Evolutionary conservation across 148 eudicot genomes (phyloP).

Genomic region (Heliosperma pusillum): DNA sequence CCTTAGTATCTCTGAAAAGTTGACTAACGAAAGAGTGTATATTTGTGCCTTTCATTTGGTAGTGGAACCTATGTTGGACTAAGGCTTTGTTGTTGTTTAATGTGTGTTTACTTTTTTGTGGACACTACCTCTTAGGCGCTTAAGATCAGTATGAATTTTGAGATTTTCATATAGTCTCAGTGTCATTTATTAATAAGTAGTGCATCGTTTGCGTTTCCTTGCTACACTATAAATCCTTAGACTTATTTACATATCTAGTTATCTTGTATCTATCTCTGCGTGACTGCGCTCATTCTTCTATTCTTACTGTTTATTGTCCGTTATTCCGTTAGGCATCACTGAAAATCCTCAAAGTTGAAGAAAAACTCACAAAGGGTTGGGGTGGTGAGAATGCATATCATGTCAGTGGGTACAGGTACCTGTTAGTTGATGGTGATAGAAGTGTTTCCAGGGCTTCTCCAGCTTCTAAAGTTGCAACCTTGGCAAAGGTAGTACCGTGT

Average conservation of each 20-base stretch:
- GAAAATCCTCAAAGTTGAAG: conserved; percentile 79
- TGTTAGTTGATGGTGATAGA: conserved; percentile 84
- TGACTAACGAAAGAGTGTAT: too few relatives aligned
- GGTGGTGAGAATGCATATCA: conserved; percentile 99
- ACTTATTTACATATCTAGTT: background rate
- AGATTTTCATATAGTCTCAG: background rate
- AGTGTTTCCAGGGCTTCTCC: conserved; percentile 86
- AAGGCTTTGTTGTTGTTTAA: too few relatives aligned
- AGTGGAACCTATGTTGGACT: too few relatives aligned
- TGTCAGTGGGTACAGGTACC: conserved; percentile 85
- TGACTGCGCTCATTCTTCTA: background rate
- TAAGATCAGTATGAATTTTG: background rate
- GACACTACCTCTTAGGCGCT: background rate
- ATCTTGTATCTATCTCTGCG: background rate
- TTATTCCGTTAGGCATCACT: conserved; percentile 63
- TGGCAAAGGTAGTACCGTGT: conserved; percentile 59
- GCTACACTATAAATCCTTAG: background rate
- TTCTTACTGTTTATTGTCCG: conserved; percentile 18
- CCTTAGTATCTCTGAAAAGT: conserved; percentile 4
- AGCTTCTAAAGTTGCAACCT: conserved; percentile 72
- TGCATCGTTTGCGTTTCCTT: background rate
- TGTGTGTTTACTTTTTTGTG: background rate
- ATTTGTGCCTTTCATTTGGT: too few relatives aligned
- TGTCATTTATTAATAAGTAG: background rate
- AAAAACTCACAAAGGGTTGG: conserved; percentile 93